Conservation (phyloP, 345 rosid genomes). For the Aurinia saxatilis region DNA sequence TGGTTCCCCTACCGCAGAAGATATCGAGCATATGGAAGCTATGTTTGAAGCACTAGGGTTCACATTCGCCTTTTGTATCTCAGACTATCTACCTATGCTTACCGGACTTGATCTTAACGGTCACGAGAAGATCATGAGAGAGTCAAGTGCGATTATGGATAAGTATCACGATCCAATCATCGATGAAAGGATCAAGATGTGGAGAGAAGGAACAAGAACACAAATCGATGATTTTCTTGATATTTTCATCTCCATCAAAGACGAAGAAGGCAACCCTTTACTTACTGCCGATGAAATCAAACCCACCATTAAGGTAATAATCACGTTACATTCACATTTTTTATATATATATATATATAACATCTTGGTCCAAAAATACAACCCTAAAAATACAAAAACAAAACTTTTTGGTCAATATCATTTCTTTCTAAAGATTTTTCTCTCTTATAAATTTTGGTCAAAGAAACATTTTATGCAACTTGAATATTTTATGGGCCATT, state of each 20-base stretch:
- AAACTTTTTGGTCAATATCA: too few relatives aligned
- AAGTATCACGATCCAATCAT: constrained; percentile 31
- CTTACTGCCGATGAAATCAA: constrained; percentile 34
- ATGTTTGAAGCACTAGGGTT: constrained; percentile 29
- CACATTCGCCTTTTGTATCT: constrained; percentile 37
- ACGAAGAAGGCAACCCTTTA: constrained; percentile 28
- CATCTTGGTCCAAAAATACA: background rate
- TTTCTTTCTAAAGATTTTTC: background rate
- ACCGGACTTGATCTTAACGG: constrained; percentile 34
- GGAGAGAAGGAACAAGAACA: constrained; percentile 31
- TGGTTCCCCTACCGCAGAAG: constrained; percentile 37
- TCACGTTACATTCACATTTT: background rate
- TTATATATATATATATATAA: background rate
- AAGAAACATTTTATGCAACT: background rate
- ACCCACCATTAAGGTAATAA: constrained; percentile 30
- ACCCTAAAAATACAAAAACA: too few relatives aligned
- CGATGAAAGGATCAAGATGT: constrained; percentile 29
- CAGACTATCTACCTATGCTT: constrained; percentile 43
- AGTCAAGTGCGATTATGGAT: constrained; percentile 25
- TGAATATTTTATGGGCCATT: background rate
- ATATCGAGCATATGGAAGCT: constrained; percentile 41
- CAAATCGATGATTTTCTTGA: constrained; percentile 35
- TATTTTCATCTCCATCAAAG: constrained; percentile 29
- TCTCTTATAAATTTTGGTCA: background rate
- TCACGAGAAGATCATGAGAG: constrained; percentile 33